phyloP scores from a whole-genome alignment of 2,329 filamentous ascomycete genomes.

The Setomelanomma holmii region DNA sequence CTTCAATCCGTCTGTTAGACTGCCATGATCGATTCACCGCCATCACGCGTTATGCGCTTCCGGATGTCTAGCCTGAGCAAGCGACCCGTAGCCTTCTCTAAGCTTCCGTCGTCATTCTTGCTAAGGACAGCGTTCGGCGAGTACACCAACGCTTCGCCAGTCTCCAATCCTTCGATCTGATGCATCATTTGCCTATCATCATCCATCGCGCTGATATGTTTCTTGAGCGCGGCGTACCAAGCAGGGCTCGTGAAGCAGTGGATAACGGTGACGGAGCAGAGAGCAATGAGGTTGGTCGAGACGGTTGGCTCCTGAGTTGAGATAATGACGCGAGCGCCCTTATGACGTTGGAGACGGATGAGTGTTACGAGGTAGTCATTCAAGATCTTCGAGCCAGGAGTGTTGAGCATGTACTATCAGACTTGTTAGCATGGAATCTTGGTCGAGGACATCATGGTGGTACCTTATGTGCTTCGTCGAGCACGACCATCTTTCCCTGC shows the following conservation, averaged over 20 bases:
- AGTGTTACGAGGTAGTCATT: slow-evolving; percentile 68
- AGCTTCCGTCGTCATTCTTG: slow-evolving; percentile 10
- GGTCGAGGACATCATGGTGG: too few species aligned
- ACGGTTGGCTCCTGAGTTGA: slow-evolving; percentile 81
- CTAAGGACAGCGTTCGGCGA: slow-evolving; percentile 54
- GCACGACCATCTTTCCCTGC: slow-evolving; percentile 66
- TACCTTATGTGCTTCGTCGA: slow-evolving; percentile 81
- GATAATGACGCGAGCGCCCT: slow-evolving; percentile 71
- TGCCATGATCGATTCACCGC: slow-evolving; percentile 67
- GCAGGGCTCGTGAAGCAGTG: slow-evolving; percentile 73
- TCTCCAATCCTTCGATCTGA: slow-evolving; percentile 56
- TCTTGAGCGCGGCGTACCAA: slow-evolving; percentile 62
- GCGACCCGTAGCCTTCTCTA: slow-evolving; percentile 21
- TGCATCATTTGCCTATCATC: slow-evolving; percentile 46
- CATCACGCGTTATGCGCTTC: slow-evolving; percentile 21
- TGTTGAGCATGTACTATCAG: slow-evolving; percentile 64
- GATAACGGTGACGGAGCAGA: slow-evolving; percentile 75
- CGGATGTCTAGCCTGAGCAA: slow-evolving; percentile 33
- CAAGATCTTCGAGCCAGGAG: slow-evolving; percentile 63
- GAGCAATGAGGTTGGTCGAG: slow-evolving; percentile 70
- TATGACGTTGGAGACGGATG: slow-evolving; percentile 75
- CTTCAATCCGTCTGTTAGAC: too few species aligned
- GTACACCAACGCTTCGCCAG: slow-evolving; percentile 60
- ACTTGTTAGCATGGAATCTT: slow-evolving; percentile 11
- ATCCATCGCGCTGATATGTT: slow-evolving; percentile 53